phyloP scores from a whole-genome alignment of 2,329 filamentous ascomycete genomes.

The Penicillium digitatum region DNA sequence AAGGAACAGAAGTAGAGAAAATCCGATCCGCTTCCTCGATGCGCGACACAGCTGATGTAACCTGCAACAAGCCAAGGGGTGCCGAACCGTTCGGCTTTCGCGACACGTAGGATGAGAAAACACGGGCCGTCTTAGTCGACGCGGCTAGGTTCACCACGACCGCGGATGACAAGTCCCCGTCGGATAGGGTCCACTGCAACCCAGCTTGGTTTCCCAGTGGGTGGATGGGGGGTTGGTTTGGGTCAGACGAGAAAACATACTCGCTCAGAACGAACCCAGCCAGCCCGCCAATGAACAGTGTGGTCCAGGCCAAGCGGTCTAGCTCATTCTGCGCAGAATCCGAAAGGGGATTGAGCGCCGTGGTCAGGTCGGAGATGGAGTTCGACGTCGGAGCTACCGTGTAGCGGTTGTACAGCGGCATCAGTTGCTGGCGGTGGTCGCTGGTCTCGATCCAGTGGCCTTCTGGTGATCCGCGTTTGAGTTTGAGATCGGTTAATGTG shows the following conservation, averaged over 20 bases:
- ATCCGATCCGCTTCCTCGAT: conserved; percentile 8
- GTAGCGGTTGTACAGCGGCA: conserved; percentile 49
- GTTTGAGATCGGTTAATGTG: conserved; percentile 37
- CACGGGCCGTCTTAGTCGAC: conserved; percentile 30
- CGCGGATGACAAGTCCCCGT: conserved; percentile 34
- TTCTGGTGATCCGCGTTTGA: conserved; percentile 24
- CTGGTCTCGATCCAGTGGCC: conserved; percentile 41
- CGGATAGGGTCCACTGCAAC: conserved; percentile 26
- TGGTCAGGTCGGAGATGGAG: neutral
- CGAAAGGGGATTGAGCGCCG: neutral
- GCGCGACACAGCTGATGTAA: conserved; percentile 21
- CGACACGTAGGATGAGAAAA: conserved; percentile 27
- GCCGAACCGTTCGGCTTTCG: conserved; percentile 10
- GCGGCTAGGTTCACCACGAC: conserved; percentile 33
- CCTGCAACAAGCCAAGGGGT: conserved; percentile 27
- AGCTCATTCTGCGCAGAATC: conserved; percentile 13
- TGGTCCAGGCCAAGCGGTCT: conserved; percentile 23
- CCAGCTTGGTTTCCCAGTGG: conserved; percentile 12
- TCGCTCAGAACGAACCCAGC: conserved; percentile 32
- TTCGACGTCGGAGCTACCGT: conserved; percentile 9
- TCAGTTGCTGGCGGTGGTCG: conserved; percentile 35
- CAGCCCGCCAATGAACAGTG: conserved; percentile 24
- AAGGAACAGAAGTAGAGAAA: neutral
- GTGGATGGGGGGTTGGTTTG: conserved; percentile 13
- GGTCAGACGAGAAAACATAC: conserved; percentile 32